Conservation (phyloP, 2,329 filamentous ascomycete species). For the Chaetomium olivaceum region DNA sequence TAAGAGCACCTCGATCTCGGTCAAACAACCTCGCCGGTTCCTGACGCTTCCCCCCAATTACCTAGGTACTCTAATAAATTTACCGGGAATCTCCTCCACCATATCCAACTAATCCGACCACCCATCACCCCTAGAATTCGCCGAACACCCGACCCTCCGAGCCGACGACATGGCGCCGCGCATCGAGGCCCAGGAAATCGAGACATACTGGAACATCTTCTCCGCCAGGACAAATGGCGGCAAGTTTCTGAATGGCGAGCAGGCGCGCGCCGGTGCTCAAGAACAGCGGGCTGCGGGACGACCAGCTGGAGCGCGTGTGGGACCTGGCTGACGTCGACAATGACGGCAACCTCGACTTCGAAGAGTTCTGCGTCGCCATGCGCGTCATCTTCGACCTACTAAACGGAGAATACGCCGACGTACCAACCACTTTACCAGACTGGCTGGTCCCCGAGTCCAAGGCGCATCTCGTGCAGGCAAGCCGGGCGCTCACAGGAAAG, state of each 20-base stretch:
- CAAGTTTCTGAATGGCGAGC: slow-evolving; percentile 61
- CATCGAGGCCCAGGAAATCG: slow-evolving; percentile 63
- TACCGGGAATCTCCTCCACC: not conserved
- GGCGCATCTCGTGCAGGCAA: slow-evolving; percentile 84
- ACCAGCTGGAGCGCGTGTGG: slow-evolving; percentile 95
- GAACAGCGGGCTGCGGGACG: slow-evolving; percentile 63
- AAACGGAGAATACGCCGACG: slow-evolving; percentile 89
- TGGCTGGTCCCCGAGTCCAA: slow-evolving; percentile 98
- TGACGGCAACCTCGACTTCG: slow-evolving; percentile 96
- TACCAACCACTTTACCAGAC: slow-evolving; percentile 83
- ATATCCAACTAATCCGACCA: not conserved
- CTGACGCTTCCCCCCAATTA: not conserved
- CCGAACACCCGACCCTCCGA: not conserved
- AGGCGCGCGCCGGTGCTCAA: slow-evolving; percentile 63
- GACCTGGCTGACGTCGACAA: slow-evolving; percentile 96
- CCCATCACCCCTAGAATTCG: not conserved
- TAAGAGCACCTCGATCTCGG: not conserved
- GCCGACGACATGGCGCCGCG: slow-evolving; percentile 45
- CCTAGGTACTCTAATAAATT: not conserved
- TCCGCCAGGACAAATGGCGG: slow-evolving; percentile 59
- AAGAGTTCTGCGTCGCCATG: slow-evolving; percentile 99
- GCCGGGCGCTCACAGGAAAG: slow-evolving; percentile 73
- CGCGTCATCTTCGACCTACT: slow-evolving; percentile 95
- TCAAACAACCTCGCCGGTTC: not conserved
- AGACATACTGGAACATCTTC: slow-evolving; percentile 68